phyloP scores from a whole-genome alignment of 2,329 filamentous ascomycete genomes.

The Akanthomyces lecanii region DNA sequence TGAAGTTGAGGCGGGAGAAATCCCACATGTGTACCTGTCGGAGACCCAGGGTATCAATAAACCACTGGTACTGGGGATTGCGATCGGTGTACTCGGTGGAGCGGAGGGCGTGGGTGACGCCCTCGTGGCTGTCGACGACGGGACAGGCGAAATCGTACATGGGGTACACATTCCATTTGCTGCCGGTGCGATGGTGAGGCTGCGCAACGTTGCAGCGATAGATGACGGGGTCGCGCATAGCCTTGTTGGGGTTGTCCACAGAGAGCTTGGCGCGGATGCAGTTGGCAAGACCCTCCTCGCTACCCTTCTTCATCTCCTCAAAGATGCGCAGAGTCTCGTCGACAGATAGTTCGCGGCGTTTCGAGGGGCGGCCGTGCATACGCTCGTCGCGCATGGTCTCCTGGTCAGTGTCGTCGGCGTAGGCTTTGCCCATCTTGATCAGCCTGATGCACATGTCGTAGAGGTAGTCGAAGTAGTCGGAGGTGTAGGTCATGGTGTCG shows the following conservation, averaged over 20 bases:
- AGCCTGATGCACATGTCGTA: slow-evolving; percentile 81
- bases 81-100: slow-evolving; percentile 86
- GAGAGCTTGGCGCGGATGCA: slow-evolving; percentile 95
- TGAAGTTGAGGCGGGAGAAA: slow-evolving; percentile 80
- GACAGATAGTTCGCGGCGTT: slow-evolving; percentile 69
- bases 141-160: slow-evolving; percentile 86
- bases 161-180: slow-evolving; percentile 79
- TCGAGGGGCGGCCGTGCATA: slow-evolving; percentile 77
- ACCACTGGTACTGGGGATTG: slow-evolving; percentile 84
- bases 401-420: slow-evolving; percentile 90
- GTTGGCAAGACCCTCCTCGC: slow-evolving; percentile 73
- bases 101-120: slow-evolving; percentile 76
- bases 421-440: slow-evolving; percentile 83
- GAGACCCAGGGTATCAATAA: slow-evolving; percentile 68
- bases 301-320: slow-evolving; percentile 88
- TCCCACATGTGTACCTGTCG: slow-evolving; percentile 81
- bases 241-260: slow-evolving; percentile 88
- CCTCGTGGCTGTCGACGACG: slow-evolving; percentile 74
- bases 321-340: slow-evolving; percentile 86
- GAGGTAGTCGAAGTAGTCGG: slow-evolving; percentile 90
- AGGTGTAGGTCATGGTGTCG: slow-evolving; percentile 82
- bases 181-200: slow-evolving; percentile 72
- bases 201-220: slow-evolving; percentile 72
- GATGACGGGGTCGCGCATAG: slow-evolving; percentile 93
- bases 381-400: slow-evolving; percentile 84